These are phyloP conservation scores for Backusella liffmaniae DNA, from an alignment of 192 early-diverging fungal species.

Conservation along the genomic window DNA sequence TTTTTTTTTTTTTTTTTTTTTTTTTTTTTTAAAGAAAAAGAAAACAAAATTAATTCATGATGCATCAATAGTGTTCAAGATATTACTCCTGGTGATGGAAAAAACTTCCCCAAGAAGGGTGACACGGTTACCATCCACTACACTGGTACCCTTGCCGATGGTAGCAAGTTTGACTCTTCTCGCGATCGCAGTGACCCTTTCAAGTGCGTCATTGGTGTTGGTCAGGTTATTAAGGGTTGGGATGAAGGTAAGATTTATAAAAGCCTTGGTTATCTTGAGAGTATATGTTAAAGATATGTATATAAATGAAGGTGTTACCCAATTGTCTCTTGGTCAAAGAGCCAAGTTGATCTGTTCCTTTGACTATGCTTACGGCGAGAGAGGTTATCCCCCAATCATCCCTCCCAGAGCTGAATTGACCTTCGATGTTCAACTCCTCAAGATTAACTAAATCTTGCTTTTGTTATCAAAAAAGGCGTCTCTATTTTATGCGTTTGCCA, in stretches of 20 bases:
- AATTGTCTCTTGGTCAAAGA: slow-evolving; percentile 88
- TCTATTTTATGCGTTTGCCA: too few relatives aligned
- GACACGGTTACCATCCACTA: slow-evolving; percentile 76
- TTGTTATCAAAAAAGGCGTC: not conserved
- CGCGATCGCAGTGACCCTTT: slow-evolving; percentile 84
- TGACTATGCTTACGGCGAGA: slow-evolving; percentile 60
- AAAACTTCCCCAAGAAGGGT: slow-evolving; percentile 60
- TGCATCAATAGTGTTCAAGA: slow-evolving; percentile 21
- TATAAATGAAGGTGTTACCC: slow-evolving; percentile 70
- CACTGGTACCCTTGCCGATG: slow-evolving; percentile 54
- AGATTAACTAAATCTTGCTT: not conserved
- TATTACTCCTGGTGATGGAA: slow-evolving; percentile 45
- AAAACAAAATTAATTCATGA: not conserved
- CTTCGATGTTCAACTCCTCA: slow-evolving; percentile 12
- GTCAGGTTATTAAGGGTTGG: slow-evolving; percentile 85
- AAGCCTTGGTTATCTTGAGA: not conserved
- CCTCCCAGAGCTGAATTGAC: slow-evolving; percentile 32
- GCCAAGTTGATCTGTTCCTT: slow-evolving; percentile 81
- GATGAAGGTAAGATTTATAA: slow-evolving; percentile 43
- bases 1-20: not conserved
- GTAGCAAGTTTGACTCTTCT: slow-evolving; percentile 87
- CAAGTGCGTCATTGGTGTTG: slow-evolving; percentile 84
- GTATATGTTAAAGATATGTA: not conserved
- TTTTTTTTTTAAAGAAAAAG: not conserved
- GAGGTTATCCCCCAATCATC: slow-evolving; percentile 34